phyloP scores from a whole-genome alignment of 2,329 filamentous ascomycete genomes.

The Coniella lustricola region DNA sequence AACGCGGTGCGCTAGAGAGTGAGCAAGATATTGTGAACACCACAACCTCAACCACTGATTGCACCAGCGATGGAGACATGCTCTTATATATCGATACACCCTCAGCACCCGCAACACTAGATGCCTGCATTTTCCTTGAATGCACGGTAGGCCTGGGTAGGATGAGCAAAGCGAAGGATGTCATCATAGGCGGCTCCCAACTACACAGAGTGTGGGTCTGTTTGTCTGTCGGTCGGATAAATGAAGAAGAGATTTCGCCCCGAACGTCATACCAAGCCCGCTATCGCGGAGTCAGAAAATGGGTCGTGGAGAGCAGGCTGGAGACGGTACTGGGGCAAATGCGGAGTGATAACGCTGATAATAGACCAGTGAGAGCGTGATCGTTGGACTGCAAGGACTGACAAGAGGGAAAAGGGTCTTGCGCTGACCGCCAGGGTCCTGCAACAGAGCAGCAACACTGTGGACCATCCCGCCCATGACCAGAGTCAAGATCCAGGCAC shows the following conservation, averaged over 20 bases:
- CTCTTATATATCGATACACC: not conserved
- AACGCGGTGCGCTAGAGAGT: not conserved
- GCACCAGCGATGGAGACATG: not conserved
- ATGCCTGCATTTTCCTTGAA: too few species aligned
- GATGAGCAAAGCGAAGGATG: not conserved
- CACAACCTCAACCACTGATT: too few species aligned
- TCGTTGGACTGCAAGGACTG: too few species aligned
- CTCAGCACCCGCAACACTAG: too few species aligned
- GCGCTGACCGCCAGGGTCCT: constrained; percentile 4
- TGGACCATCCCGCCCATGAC: not conserved
- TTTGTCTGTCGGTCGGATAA: constrained; percentile 7
- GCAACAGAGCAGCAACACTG: not conserved
- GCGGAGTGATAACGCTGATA: constrained; percentile 15
- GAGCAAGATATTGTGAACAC: too few species aligned
- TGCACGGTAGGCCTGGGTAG: not conserved
- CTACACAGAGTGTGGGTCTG: constrained; percentile 9
- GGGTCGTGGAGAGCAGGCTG: constrained; percentile 15
- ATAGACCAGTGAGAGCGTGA: constrained; percentile 5
- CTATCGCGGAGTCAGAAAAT: constrained; percentile 12
- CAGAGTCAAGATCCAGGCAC: not conserved
- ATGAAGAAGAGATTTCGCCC: constrained; percentile 14
- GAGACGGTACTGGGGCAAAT: constrained; percentile 10
- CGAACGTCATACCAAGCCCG: constrained; percentile 14
- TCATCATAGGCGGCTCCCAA: constrained; percentile 5
- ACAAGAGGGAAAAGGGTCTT: constrained; percentile 1